Conservation (phyloP, 306 rosid species). For the Prunus fruticosa region DNA sequence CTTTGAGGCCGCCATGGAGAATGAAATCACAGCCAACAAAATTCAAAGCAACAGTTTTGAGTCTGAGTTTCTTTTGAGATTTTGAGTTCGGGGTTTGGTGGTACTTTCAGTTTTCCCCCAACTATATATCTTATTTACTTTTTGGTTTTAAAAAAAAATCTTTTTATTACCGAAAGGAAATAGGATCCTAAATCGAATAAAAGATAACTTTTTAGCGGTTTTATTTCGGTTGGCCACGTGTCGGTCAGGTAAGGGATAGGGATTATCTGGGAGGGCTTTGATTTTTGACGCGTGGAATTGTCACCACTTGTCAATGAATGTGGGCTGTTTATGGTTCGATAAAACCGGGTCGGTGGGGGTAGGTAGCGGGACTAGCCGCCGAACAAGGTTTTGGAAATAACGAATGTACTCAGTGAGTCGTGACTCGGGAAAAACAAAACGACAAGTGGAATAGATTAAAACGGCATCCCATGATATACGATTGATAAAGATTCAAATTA, state of each 20-base stretch:
- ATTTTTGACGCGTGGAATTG: constrained; percentile 3
- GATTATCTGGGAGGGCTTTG: not conserved
- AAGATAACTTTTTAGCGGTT: not conserved
- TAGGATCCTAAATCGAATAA: not conserved
- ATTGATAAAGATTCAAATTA: not conserved
- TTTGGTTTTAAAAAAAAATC: not conserved
- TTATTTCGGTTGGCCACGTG: not conserved
- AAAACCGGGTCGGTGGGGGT: constrained; percentile 11
- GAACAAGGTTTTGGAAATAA: not conserved
- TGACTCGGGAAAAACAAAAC: not conserved
- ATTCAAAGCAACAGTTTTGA: constrained; percentile 14
- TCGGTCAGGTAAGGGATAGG: not conserved
- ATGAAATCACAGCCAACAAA: constrained; percentile 49
- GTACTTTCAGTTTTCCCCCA: not conserved
- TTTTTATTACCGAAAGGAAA: not conserved
- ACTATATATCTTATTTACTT: not conserved
- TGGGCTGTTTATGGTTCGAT: not conserved
- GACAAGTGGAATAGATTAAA: not conserved
- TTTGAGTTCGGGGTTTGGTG: not conserved
- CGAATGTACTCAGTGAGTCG: not conserved
- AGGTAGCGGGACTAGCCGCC: not conserved
- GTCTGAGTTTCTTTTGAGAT: no score
- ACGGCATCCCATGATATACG: not conserved
- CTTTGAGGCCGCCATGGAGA: constrained; percentile 74
- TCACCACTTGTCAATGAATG: not conserved